Conservation (phyloP, 768 basidiomycete genomes). For the Phlegmacium glaucopus region DNA sequence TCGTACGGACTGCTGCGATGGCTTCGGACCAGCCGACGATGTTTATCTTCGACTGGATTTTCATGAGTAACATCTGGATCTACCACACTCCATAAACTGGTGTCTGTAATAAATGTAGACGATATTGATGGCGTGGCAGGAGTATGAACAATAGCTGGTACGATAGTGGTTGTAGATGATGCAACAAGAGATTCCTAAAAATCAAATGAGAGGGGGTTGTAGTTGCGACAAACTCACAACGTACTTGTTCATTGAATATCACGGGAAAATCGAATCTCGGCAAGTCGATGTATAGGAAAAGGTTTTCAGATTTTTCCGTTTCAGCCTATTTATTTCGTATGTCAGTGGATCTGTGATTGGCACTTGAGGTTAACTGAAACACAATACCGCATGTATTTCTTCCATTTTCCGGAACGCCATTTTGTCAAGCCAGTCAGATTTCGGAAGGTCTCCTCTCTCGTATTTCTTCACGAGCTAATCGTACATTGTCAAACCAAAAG, state of each 20-base stretch:
- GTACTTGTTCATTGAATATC: slow-evolving; percentile 86
- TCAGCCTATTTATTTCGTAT: slow-evolving; percentile 55
- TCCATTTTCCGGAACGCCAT: slow-evolving; percentile 94
- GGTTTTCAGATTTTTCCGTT: slow-evolving; percentile 84
- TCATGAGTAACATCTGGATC: slow-evolving; percentile 91
- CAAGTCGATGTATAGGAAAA: slow-evolving; percentile 95
- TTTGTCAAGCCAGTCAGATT: slow-evolving; percentile 95
- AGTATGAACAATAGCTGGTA: slow-evolving; percentile 40
- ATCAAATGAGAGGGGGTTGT: not conserved
- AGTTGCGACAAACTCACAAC: slow-evolving; percentile 20
- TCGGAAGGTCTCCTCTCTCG: slow-evolving; percentile 88
- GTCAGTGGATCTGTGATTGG: not conserved
- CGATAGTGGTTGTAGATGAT: slow-evolving; percentile 37
- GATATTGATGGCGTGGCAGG: slow-evolving; percentile 44
- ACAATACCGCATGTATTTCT: slow-evolving; percentile 82
- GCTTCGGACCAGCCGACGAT: slow-evolving; percentile 89
- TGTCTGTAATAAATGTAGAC: slow-evolving; percentile 55
- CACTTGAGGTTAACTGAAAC: not conserved
- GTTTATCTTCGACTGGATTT: slow-evolving; percentile 97
- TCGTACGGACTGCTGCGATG: slow-evolving; percentile 95
- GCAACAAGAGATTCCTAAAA: slow-evolving; percentile 20
- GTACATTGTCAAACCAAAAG: too few species aligned
- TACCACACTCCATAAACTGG: slow-evolving; percentile 79
- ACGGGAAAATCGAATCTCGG: slow-evolving; percentile 98
- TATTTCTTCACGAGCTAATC: slow-evolving; percentile 88